phyloP scores from a whole-genome alignment of 2,329 filamentous ascomycete genomes.

The Hyphodiscus sp. region DNA sequence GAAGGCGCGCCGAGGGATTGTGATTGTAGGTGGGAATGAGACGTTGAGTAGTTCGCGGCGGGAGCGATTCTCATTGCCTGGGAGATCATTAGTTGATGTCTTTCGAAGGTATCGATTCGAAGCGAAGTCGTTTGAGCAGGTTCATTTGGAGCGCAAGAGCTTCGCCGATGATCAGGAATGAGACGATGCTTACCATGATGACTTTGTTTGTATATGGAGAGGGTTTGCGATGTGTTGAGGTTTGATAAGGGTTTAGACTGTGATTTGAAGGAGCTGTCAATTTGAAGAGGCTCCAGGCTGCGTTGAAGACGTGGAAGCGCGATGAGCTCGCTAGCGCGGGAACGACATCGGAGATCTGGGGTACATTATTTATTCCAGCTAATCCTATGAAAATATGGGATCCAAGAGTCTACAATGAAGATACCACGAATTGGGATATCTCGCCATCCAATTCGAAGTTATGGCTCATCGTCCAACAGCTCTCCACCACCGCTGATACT shows the following conservation, averaged over 20 bases:
- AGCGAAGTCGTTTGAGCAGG: neutral
- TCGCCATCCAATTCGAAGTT: conserved; percentile 10
- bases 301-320: conserved; percentile 18
- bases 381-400: neutral
- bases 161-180: neutral
- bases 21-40: conserved; percentile 54
- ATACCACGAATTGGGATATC: conserved; percentile 6
- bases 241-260: conserved; percentile 4
- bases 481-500: conserved; percentile 53
- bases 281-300: conserved; percentile 19
- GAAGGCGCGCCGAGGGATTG: conserved; percentile 71
- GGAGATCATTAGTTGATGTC: conserved; percentile 4
- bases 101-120: neutral
- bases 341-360: neutral
- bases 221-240: conserved; percentile 1
- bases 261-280: conserved; percentile 10
- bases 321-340: conserved; percentile 12
- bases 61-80: conserved; percentile 90
- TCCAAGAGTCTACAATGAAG: conserved; percentile 13
- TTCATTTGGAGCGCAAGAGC: neutral
- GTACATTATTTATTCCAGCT: neutral
- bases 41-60: conserved; percentile 55
- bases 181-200: conserved; percentile 23
- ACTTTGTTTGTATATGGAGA: neutral
- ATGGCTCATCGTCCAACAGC: conserved; percentile 10